Conservation (phyloP, 2,329 filamentous ascomycete species). For the Trichocomaceae sp. region DNA sequence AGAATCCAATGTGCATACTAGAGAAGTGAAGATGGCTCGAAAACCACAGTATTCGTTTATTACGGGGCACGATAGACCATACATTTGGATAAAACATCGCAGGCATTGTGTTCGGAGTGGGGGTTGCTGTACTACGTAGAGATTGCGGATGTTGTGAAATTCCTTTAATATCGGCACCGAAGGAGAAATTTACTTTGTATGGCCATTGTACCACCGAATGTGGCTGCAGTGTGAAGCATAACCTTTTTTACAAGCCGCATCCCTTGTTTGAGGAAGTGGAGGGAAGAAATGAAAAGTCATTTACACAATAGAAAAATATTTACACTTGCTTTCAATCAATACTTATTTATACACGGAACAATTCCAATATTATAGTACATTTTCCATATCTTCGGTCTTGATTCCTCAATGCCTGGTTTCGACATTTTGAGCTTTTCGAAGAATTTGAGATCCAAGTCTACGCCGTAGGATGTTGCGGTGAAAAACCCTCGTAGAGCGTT, state of each 20-base stretch:
- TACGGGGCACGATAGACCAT: slow-evolving; percentile 1
- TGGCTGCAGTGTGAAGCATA: slow-evolving; percentile 1
- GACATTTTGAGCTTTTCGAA: background rate
- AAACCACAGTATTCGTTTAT: background rate
- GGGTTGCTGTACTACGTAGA: slow-evolving; percentile 3
- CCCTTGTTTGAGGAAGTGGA: background rate
- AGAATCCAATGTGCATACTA: background rate
- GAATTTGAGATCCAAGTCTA: background rate
- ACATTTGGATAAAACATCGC: background rate
- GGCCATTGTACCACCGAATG: slow-evolving; percentile 1
- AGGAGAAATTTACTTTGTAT: background rate
- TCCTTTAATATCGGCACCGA: background rate
- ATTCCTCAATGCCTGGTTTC: background rate
- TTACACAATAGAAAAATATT: background rate
- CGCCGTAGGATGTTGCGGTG: too few species aligned
- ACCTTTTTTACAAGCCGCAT: background rate
- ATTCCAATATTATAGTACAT: background rate
- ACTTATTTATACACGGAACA: background rate
- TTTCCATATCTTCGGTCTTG: background rate
- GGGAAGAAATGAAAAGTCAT: background rate
- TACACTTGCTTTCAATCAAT: background rate
- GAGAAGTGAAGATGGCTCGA: slow-evolving; percentile 1
- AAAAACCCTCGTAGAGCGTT: too few species aligned
- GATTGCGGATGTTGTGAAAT: slow-evolving; percentile 2
- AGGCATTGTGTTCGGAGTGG: background rate